Percentiles rank a stretch among this genome's conserved stretches.
These are phyloP conservation scores for Neurospora sp. DNA, from an alignment of 2,329 filamentous ascomycete genomes.

Conservation along the genomic window DNA sequence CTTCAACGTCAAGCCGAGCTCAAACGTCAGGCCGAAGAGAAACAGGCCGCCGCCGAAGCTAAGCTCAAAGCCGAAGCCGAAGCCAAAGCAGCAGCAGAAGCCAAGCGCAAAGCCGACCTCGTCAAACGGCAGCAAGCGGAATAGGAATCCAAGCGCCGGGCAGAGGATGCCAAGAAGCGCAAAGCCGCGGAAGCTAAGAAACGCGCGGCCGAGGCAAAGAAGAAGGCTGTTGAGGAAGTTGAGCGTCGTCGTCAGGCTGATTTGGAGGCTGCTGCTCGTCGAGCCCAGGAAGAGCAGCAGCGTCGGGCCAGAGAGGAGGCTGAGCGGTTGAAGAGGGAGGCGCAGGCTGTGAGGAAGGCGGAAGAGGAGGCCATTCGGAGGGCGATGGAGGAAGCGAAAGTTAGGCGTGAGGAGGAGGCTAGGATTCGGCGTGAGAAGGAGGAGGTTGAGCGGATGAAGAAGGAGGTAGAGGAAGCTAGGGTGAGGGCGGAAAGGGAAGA, in stretches of 20 bases:
- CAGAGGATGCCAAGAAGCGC: background rate
- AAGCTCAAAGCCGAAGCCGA: background rate
- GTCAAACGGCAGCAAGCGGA: background rate
- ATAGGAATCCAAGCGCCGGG: background rate
- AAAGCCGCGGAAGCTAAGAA: background rate
- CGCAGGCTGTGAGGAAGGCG: background rate
- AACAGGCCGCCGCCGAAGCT: background rate
- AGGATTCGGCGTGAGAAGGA: background rate
- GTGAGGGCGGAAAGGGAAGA: background rate
- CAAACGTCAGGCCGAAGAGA: background rate
- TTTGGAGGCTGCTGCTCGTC: background rate
- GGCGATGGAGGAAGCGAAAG: background rate
- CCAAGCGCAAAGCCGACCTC: background rate
- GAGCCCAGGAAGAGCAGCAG: background rate
- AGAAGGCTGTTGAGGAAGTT: background rate
- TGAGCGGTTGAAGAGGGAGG: background rate
- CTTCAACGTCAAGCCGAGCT: background rate
- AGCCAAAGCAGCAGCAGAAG: background rate
- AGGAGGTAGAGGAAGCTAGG: accelerated
- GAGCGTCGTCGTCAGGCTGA: background rate
- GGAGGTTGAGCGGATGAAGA: background rate
- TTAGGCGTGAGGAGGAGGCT: background rate
- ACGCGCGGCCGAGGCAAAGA: background rate
- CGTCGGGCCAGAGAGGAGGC: background rate
- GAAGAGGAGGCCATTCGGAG: background rate